A percentile compares a stretch with the other conserved stretches of the same genome.
Conservation (phyloP, 2,329 filamentous ascomycete genomes). For the Tympanopsis confertula region DNA sequence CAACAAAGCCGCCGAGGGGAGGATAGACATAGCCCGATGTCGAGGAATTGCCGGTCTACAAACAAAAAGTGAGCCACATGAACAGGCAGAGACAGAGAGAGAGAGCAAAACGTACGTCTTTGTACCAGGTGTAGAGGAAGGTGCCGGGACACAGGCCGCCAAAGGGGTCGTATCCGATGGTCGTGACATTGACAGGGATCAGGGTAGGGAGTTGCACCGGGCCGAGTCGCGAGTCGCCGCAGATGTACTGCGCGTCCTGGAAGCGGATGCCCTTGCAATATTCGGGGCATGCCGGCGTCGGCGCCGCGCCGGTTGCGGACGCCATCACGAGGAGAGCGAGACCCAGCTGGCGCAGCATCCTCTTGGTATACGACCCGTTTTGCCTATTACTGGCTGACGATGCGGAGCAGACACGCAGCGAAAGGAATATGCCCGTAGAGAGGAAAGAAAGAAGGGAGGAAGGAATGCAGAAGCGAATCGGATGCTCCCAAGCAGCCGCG, state of each 20-base stretch:
- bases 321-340: too few species aligned
- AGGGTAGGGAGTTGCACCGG: background rate
- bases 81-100: background rate
- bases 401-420: too few species aligned
- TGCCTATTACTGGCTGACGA: too few species aligned
- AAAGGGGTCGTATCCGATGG: conserved; percentile 19
- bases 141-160: conserved; percentile 24
- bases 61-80: background rate
- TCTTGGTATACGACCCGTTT: too few species aligned
- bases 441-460: too few species aligned
- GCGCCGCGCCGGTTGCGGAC: too few species aligned
- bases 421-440: too few species aligned
- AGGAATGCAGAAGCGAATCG: too few species aligned
- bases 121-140: conserved; percentile 22
- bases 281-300: background rate
- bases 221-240: background rate
- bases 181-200: background rate
- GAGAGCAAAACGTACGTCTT: conserved; percentile 8
- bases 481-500: too few species aligned
- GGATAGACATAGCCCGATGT: conserved; percentile 23
- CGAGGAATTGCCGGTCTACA: background rate
- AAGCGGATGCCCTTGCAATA: background rate
- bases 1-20: conserved; percentile 25
- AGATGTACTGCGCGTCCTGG: background rate
- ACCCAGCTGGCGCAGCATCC: too few species aligned